These are phyloP conservation scores for Aegilops sharonensis DNA, from an alignment of 176 grass and related monocot species.

Conservation along the genomic window DNA sequence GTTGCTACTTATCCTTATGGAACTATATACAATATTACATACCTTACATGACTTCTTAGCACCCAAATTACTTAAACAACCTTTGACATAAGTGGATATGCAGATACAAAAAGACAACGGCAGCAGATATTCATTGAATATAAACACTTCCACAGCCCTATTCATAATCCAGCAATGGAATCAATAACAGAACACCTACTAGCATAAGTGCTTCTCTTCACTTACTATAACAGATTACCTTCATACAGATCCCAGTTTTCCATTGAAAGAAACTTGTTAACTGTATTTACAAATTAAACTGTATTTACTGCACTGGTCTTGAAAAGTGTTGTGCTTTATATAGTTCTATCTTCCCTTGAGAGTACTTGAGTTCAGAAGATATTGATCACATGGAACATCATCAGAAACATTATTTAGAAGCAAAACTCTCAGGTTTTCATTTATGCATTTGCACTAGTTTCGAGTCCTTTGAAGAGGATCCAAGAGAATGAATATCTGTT, in stretches of 20 bases:
- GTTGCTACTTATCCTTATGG: background rate
- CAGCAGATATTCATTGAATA: background rate
- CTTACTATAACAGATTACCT: background rate
- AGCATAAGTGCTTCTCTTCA: background rate
- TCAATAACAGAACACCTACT: background rate
- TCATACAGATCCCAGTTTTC: background rate
- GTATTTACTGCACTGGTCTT: background rate
- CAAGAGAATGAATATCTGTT: background rate
- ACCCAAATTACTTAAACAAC: background rate
- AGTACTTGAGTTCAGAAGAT: background rate
- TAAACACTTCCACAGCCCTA: background rate
- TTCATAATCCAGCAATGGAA: background rate
- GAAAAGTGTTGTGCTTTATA: background rate
- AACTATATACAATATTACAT: background rate
- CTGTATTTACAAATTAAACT: background rate
- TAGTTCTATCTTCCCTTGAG: background rate
- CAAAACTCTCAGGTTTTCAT: background rate
- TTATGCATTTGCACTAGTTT: background rate
- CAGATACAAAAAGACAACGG: background rate
- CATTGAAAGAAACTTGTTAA: background rate
- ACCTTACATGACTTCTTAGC: background rate
- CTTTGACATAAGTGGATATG: background rate
- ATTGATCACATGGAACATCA: constrained; percentile 1
- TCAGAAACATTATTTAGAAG: background rate
- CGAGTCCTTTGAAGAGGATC: background rate